Conservation (phyloP, 164 flowering plant genomes). For the Macadamia integrifolia region DNA sequence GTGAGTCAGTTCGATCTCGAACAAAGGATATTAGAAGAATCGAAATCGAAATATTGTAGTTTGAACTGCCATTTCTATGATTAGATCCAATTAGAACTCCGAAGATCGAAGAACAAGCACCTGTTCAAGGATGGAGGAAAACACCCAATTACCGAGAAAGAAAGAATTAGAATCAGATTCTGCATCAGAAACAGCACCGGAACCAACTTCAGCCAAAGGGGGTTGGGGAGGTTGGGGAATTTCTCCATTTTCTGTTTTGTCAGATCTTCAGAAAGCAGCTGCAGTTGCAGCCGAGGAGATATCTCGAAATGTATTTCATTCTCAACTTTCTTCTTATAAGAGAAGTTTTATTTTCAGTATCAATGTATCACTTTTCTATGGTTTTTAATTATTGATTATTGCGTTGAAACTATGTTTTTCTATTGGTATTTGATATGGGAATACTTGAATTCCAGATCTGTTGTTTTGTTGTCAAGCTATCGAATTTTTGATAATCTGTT, state of each 20-base stretch:
- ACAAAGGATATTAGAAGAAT: no score
- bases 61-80: no score
- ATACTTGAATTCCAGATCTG: no score
- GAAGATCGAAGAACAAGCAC: no score
- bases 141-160: constrained; percentile 11
- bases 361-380: background rate
- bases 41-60: no score
- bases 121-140: constrained; percentile 22
- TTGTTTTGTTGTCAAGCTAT: no score
- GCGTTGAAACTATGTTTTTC: background rate
- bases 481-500: no score
- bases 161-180: constrained; percentile 13
- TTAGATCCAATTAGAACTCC: no score
- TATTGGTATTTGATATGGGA: no score
- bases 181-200: background rate
- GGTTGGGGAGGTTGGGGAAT: constrained; percentile 99
- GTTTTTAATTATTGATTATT: background rate
- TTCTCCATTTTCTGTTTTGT: constrained; percentile 60
- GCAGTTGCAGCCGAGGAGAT: constrained; percentile 78
- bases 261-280: constrained; percentile 95
- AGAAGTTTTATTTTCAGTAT: background rate
- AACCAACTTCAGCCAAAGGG: constrained; percentile 22
- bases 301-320: constrained; percentile 69
- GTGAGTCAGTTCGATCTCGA: no score
- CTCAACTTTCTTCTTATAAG: background rate